Evolutionary conservation across 331 rosid genomes (phyloP), one percentile per base, ranked within the genome.

Genomic region (Arachis monticola): DNA sequence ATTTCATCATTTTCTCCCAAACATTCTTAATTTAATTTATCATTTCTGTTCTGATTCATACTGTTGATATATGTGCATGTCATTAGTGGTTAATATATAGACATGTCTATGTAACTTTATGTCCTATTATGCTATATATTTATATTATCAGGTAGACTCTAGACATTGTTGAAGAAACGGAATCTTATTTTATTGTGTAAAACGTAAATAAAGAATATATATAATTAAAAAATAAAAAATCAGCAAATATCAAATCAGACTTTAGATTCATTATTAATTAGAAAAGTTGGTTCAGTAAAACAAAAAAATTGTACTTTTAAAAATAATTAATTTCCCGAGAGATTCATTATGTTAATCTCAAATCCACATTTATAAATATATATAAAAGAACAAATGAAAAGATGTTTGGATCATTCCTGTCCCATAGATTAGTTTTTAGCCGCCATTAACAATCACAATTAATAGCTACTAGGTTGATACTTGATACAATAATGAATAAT

Each of bases 41-140:
- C 60, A 47, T 67, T 67, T 60, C 58, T 67, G 74, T 46, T 76
- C 11, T 35, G 42, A 46, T 67, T 56, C 59, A 30, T n/a, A 31
- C 17, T 8, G 44, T 3, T 51, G 73, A n/a, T 32, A n/a, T 12
- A n/a, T 32, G 38, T 12, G 13, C 55, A 8, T 14, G 70, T 65
- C 55, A 17, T 44, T 65, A 13, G 55, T 65, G 59, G 11, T 27
- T 42, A 30, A 74, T 53, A 74, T 53, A 64, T 53, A 64, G 22
- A 7, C 64, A 42, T 64, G 51, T 44, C 30, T 31, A 40, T 53
- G 9, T 53, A 22, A 53, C 59, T 5, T 53, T 27, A 53, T 53
- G n/a, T 53, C 59, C 5, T 53, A 53, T 3, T 53, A 14, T 53
- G 14, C 1, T 53, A 53, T 53, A 13, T 53, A 53, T 53, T 53